These are phyloP conservation scores for Cercis canadensis DNA, from an alignment of 306 rosid species.

Conservation along the genomic window DNA sequence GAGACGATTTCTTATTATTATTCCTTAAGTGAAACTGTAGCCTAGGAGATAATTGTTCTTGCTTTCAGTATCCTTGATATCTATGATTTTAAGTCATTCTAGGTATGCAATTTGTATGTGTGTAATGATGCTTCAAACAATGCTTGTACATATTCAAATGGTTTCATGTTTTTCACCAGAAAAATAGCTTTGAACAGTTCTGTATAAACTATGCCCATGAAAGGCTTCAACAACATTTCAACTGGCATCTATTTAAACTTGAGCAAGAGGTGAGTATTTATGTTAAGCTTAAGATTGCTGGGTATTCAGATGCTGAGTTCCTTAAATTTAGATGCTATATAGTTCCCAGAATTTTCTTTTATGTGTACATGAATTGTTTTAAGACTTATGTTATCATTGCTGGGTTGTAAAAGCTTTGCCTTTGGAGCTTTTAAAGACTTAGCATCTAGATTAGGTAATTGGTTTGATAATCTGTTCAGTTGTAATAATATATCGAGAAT, in stretches of 20 bases:
- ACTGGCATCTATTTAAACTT: conserved; percentile 81
- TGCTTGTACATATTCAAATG: conserved; percentile 28
- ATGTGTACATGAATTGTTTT: too few relatives aligned
- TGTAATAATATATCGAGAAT: too few relatives aligned
- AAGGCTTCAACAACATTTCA: conserved; percentile 97
- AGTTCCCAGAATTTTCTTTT: too few relatives aligned
- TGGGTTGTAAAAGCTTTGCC: too few relatives aligned
- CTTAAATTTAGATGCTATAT: too few relatives aligned
- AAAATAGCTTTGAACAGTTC: conserved; percentile 85
- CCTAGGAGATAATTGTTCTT: too few relatives aligned
- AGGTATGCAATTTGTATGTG: conserved; percentile 57
- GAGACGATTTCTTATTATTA: too few relatives aligned
- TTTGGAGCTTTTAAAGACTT: too few relatives aligned
- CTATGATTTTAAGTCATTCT: conserved; percentile 82
- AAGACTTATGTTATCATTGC: conserved; percentile 9
- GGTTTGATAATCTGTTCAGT: too few relatives aligned
- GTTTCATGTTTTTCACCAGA: conserved; percentile 55
- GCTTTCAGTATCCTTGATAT: conserved; percentile 84
- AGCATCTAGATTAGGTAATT: too few relatives aligned
- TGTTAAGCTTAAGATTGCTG: background rate
- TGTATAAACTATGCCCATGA: conserved; percentile 95
- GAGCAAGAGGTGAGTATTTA: conserved; percentile 79
- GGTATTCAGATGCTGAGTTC: too few relatives aligned
- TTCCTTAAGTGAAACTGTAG: too few relatives aligned
- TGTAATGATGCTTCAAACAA: conserved; percentile 29